A percentile compares a stretch with the other conserved stretches of the same genome.
phyloP scores from a whole-genome alignment of 352 stramenopile genomes.

The Phytophthora agathidicida region DNA sequence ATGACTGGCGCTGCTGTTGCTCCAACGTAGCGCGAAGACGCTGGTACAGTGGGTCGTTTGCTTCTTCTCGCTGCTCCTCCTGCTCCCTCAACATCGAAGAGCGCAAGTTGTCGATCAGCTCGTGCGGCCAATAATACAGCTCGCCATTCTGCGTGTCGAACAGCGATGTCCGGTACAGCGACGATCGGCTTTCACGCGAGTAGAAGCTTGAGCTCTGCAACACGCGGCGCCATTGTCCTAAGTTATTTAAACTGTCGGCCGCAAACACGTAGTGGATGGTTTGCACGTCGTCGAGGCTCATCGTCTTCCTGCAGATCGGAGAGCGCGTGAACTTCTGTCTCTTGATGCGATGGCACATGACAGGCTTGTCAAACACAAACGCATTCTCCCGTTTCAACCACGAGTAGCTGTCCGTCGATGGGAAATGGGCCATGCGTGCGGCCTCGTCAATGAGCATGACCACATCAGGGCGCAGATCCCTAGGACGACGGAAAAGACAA shows the following conservation, averaged over 20 bases:
- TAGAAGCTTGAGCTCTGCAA: slow-evolving; percentile 37
- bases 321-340: slow-evolving; percentile 47
- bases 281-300: slow-evolving; percentile 42
- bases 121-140: slow-evolving; percentile 53
- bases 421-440: slow-evolving; percentile 30
- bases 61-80: slow-evolving; percentile 26
- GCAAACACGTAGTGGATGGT: slow-evolving; percentile 50
- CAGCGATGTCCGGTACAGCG: slow-evolving; percentile 18
- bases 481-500: slow-evolving; percentile 49
- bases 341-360: slow-evolving; percentile 43
- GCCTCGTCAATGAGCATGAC: slow-evolving; percentile 51
- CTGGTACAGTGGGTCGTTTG: slow-evolving; percentile 30
- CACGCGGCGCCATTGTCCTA: slow-evolving; percentile 44
- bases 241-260: slow-evolving; percentile 40
- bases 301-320: slow-evolving; percentile 47
- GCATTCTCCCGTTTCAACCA: slow-evolving; percentile 48
- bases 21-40: slow-evolving; percentile 30
- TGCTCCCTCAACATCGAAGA: slow-evolving; percentile 35
- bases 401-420: slow-evolving; percentile 33
- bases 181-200: slow-evolving; percentile 13
- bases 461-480: slow-evolving; percentile 28
- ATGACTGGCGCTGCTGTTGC: slow-evolving; percentile 8
- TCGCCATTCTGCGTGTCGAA: slow-evolving; percentile 36
- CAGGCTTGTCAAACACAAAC: slow-evolving; percentile 51
- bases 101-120: slow-evolving; percentile 41